Evolutionary conservation across 2,329 filamentous ascomycete genomes (phyloP).

Genomic region (Biscogniauxia marginata): DNA sequence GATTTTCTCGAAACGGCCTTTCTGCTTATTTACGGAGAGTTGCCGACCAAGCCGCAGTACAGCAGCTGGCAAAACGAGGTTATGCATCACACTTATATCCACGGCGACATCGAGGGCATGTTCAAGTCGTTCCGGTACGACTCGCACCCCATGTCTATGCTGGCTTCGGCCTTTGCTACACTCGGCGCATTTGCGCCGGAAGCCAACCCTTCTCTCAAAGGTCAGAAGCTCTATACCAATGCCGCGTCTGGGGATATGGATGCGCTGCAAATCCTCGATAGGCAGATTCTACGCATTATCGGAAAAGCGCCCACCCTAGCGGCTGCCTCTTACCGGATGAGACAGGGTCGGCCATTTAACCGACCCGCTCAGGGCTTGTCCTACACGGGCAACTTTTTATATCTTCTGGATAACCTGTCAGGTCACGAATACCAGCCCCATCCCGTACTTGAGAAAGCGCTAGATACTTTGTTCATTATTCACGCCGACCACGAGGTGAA

Average conservation of each 20-base stretch:
- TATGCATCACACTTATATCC: slow-evolving; percentile 51
- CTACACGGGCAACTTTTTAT: slow-evolving; percentile 55
- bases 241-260: slow-evolving; percentile 41
- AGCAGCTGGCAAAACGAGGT: slow-evolving; percentile 45
- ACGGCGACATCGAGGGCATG: slow-evolving; percentile 49
- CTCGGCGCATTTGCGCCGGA: slow-evolving; percentile 50
- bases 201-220: slow-evolving; percentile 48
- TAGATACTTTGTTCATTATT: slow-evolving; percentile 54
- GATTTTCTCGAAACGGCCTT: slow-evolving; percentile 50
- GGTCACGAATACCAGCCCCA: slow-evolving; percentile 47
- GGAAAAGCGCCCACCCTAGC: slow-evolving; percentile 51
- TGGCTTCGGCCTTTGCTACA: slow-evolving; percentile 49
- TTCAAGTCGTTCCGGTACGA: slow-evolving; percentile 52
- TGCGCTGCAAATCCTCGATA: slow-evolving; percentile 45
- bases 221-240: slow-evolving; percentile 49
- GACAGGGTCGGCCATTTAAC: slow-evolving; percentile 51
- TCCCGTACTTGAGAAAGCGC: slow-evolving; percentile 47
- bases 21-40: slow-evolving; percentile 51
- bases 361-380: slow-evolving; percentile 45
- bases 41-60: slow-evolving; percentile 43
- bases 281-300: slow-evolving; percentile 52
- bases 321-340: slow-evolving; percentile 52
- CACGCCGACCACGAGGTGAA: slow-evolving; percentile 61
- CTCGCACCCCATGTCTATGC: slow-evolving; percentile 52
- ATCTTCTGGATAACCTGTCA: slow-evolving; percentile 52